Percentiles rank a stretch among this genome's conserved stretches.
Evolutionary conservation across 1,139 yeast species (phyloP).

Genomic region (Nakaseomyces glabratus): DNA sequence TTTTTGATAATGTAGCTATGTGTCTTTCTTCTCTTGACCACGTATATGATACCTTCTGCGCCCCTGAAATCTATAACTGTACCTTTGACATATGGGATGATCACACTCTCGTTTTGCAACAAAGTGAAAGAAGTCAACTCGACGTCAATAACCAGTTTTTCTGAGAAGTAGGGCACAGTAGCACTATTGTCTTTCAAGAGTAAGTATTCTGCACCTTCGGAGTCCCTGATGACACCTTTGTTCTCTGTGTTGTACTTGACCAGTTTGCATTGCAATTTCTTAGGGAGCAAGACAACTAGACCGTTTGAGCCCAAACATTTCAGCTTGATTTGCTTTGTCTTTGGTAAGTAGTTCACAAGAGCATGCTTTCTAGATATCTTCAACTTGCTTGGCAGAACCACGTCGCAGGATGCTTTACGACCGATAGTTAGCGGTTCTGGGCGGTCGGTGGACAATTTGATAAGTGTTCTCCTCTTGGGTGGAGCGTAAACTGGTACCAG

Average conservation of each 20-base stretch:
- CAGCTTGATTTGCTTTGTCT: slow-evolving; percentile 26
- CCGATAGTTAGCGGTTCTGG: slow-evolving; percentile 21
- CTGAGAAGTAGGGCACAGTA: slow-evolving; percentile 9
- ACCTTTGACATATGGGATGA: slow-evolving; percentile 46
- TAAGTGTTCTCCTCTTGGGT: background rate
- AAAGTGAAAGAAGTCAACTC: slow-evolving; percentile 47
- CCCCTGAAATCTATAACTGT: slow-evolving; percentile 49
- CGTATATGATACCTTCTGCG: slow-evolving; percentile 11
- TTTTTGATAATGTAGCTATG: slow-evolving; percentile 2
- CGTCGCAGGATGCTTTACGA: slow-evolving; percentile 27
- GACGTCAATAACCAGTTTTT: slow-evolving; percentile 17
- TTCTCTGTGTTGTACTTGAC: background rate
- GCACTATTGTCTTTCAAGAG: slow-evolving; percentile 9
- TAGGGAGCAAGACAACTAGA: slow-evolving; percentile 28
- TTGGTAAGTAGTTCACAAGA: slow-evolving; percentile 24
- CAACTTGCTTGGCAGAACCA: slow-evolving; percentile 26
- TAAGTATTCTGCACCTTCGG: slow-evolving; percentile 8
- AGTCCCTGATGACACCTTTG: background rate
- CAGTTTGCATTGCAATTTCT: slow-evolving; percentile 19
- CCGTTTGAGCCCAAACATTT: slow-evolving; percentile 35
- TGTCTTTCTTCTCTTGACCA: background rate
- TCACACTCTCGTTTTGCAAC: slow-evolving; percentile 45
- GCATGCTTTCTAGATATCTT: slow-evolving; percentile 31
- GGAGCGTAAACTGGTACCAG: background rate
- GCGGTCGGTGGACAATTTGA: background rate